phyloP scores from a whole-genome alignment of 1,284 basidiomycete genomes.

The Dichomitus squalens region DNA sequence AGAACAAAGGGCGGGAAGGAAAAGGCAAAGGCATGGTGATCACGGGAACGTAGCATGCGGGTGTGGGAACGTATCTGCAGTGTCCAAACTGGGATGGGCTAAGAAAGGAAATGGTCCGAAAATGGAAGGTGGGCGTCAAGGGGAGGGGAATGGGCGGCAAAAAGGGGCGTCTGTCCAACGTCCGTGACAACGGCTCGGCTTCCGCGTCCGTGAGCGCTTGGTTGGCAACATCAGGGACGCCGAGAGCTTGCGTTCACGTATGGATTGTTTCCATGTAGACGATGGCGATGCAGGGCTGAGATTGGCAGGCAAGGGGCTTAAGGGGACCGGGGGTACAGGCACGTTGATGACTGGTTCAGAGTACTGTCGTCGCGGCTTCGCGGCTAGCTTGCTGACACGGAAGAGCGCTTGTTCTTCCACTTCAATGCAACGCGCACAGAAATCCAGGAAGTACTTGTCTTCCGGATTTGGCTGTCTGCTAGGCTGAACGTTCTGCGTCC shows the following conservation, averaged over 20 bases:
- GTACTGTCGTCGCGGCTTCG: conserved; percentile 24
- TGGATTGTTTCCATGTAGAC: conserved; percentile 17
- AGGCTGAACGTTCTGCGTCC: conserved; percentile 22
- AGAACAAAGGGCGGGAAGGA: too few species aligned
- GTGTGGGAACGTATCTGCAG: too few species aligned
- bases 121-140: too few species aligned
- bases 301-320: conserved; percentile 18
- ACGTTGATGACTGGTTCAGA: conserved; percentile 21
- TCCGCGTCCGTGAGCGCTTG: conserved; percentile 24
- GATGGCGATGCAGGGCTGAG: conserved; percentile 24
- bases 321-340: conserved; percentile 15
- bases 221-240: conserved; percentile 2
- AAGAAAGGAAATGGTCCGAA: too few species aligned
- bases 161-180: too few species aligned
- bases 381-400: conserved; percentile 60
- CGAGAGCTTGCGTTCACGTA: conserved; percentile 24
- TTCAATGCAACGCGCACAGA: conserved; percentile 57
- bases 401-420: conserved; percentile 71
- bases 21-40: too few species aligned
- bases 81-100: too few species aligned
- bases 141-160: too few species aligned
- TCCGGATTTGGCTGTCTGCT: conserved; percentile 28
- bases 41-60: too few species aligned
- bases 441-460: conserved; percentile 27
- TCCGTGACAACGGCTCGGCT: too few species aligned